Conservation (phyloP, 202 grass and related monocot genomes). For the Panicum hallii region DNA sequence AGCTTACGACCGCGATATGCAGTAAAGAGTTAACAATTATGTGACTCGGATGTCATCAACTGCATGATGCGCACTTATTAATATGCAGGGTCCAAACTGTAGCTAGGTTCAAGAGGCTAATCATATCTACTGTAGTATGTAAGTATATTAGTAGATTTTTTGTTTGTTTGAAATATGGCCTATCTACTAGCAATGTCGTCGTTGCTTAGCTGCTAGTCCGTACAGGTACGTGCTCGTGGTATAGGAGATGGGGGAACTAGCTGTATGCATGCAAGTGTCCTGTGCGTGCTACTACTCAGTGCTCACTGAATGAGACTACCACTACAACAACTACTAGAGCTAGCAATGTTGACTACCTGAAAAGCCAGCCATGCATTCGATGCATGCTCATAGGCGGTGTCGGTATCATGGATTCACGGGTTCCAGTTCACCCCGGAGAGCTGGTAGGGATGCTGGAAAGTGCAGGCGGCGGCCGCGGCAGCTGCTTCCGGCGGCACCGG, state of each 20-base stretch:
- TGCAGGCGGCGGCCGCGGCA: conserved; percentile 31
- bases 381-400: conserved; percentile 32
- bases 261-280: conserved; percentile 41
- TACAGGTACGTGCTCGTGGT: conserved; percentile 39
- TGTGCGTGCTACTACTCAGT: conserved; percentile 39
- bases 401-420: conserved; percentile 47
- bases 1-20: background rate
- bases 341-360: conserved; percentile 39
- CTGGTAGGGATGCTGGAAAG: conserved; percentile 70
- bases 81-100: conserved; percentile 8
- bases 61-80: background rate
- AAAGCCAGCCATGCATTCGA: conserved; percentile 27
- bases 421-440: conserved; percentile 83
- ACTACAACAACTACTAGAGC: conserved; percentile 12
- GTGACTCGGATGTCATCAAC: background rate
- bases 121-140: background rate
- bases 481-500: conserved; percentile 53
- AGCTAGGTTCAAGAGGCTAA: background rate
- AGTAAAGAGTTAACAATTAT: background rate
- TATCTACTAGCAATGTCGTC: background rate
- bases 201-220: background rate
- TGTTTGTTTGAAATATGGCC: background rate
- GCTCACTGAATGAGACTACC: conserved; percentile 48
- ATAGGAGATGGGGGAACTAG: conserved; percentile 1
- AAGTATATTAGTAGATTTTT: background rate